Conservation (phyloP, 306 rosid genomes). For the Albizia julibrissin region DNA sequence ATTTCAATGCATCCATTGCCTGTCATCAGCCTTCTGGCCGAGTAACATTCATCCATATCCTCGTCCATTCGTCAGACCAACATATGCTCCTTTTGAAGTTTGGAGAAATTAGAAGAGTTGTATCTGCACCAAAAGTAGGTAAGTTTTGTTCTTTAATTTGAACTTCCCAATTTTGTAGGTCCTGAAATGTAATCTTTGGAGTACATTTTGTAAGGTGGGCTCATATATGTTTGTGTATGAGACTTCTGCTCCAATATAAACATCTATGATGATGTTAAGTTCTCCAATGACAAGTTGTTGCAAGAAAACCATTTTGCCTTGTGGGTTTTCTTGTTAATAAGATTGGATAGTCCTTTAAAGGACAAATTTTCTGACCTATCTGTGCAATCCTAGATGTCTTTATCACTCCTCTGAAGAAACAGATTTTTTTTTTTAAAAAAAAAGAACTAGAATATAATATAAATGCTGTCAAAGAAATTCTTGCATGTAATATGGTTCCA, state of each 20-base stretch:
- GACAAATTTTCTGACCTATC: background rate
- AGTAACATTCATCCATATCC: background rate
- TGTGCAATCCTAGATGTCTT: background rate
- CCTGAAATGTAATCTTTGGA: background rate
- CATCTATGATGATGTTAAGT: background rate
- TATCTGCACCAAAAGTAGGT: background rate
- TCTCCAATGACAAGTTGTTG: background rate
- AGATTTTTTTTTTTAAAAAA: too few species aligned
- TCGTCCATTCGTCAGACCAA: background rate
- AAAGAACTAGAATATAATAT: too few species aligned
- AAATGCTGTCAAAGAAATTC: background rate
- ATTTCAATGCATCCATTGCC: conserved; percentile 3
- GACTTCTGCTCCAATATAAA: background rate
- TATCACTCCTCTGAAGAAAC: background rate
- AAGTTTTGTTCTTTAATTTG: conserved; percentile 3
- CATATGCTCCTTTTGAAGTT: background rate
- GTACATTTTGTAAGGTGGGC: conserved; percentile 1
- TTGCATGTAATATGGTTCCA: background rate
- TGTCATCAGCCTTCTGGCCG: background rate
- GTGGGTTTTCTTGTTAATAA: background rate
- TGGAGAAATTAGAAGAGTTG: conserved; percentile 1
- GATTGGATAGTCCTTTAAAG: background rate
- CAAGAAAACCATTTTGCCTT: background rate
- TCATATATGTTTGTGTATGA: background rate
- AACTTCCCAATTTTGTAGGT: background rate